A percentile compares a stretch with the other conserved stretches of the same genome.
These are phyloP conservation scores for Lenwebbia sp. DNA, from an alignment of 345 rosid genomes.

Conservation along the genomic window DNA sequence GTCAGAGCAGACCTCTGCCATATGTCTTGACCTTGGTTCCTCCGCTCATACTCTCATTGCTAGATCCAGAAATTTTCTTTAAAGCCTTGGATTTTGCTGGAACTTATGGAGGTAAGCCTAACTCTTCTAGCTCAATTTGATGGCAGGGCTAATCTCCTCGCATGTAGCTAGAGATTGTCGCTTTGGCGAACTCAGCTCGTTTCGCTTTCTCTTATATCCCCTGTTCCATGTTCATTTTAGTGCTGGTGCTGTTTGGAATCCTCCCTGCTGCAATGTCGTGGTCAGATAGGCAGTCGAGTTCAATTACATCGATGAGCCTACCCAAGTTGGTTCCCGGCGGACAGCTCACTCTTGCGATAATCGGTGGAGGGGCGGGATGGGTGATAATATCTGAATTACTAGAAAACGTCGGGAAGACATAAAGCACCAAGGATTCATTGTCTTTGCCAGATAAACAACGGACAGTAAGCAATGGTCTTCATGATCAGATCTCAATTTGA, in stretches of 20 bases:
- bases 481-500: background rate
- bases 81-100: conserved; percentile 94
- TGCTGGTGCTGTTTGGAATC: conserved; percentile 68
- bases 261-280: conserved; percentile 93
- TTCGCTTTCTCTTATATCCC: background rate
- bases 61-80: conserved; percentile 90
- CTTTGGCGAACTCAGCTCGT: background rate
- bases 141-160: background rate
- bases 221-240: conserved; percentile 16
- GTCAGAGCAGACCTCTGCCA: conserved; percentile 46
- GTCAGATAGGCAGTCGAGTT: conserved; percentile 62
- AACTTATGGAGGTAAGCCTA: conserved; percentile 69
- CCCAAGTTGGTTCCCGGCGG: conserved; percentile 72
- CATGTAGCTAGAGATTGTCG: background rate
- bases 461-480: background rate
- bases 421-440: background rate
- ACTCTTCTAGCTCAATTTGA: background rate
- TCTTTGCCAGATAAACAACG: background rate
- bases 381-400: conserved; percentile 55
- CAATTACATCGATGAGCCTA: conserved; percentile 15
- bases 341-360: conserved; percentile 40
- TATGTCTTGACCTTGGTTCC: conserved; percentile 75
- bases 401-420: conserved; percentile 11
- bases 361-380: conserved; percentile 53
- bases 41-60: conserved; percentile 53